These are phyloP conservation scores for Teratosphaeria epicoccoides DNA, from an alignment of 2,329 filamentous ascomycete genomes.

Conservation along the genomic window DNA sequence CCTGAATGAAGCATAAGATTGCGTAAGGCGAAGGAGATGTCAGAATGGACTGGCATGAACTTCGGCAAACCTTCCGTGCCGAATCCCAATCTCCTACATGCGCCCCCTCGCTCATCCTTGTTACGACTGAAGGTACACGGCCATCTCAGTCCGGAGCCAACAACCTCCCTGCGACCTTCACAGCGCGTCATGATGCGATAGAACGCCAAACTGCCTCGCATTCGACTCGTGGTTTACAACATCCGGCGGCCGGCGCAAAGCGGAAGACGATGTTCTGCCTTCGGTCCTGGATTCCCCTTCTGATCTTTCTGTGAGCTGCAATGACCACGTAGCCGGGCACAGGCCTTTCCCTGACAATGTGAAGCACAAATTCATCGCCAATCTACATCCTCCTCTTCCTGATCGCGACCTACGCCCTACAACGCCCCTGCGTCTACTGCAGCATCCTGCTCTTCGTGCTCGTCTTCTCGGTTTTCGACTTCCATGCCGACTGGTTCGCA, in stretches of 20 bases:
- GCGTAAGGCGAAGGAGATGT: neutral
- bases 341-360: neutral
- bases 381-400: constrained; percentile 47
- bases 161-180: neutral
- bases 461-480: constrained; percentile 92
- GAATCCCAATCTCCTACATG: neutral
- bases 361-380: constrained; percentile 37
- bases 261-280: constrained; percentile 5
- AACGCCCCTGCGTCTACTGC: constrained; percentile 95
- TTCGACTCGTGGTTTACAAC: neutral
- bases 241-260: neutral
- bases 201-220: neutral
- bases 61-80: neutral
- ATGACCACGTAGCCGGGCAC: neutral
- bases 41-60: neutral
- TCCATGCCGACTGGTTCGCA: constrained; percentile 85
- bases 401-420: constrained; percentile 88
- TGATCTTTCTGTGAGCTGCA: neutral
- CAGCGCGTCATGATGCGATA: neutral
- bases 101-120: neutral
- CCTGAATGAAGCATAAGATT: no score
- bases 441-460: constrained; percentile 90
- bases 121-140: neutral
- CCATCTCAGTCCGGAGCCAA: neutral
- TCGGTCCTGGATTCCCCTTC: constrained; percentile 3